phyloP scores from a whole-genome alignment of 208 protist genomes.

The Leishmania amazonensis region DNA sequence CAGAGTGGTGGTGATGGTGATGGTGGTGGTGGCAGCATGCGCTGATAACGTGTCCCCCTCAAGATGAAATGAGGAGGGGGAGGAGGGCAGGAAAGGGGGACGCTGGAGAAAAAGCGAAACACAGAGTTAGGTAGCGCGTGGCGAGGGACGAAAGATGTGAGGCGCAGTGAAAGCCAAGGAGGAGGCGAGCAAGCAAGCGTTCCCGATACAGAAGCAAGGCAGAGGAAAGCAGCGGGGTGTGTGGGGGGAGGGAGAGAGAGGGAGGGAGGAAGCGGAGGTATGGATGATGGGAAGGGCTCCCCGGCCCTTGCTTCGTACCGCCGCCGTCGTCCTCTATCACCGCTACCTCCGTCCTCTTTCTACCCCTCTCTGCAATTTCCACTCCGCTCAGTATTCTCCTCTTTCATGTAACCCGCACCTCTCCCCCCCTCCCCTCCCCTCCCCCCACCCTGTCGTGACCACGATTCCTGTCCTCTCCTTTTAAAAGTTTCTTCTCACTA shows the following conservation, averaged over 20 bases:
- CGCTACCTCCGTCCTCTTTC: neutral
- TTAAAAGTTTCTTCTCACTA: neutral
- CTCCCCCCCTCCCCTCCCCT: neutral
- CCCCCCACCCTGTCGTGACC: neutral
- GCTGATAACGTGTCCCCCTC: neutral
- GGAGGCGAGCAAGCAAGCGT: neutral
- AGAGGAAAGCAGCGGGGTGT: neutral
- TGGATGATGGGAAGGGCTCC: neutral
- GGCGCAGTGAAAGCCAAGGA: neutral
- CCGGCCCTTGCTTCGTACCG: neutral
- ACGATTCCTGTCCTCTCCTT: neutral
- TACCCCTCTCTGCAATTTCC: slow-evolving; percentile 5
- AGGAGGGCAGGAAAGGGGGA: neutral
- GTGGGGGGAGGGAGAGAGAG: neutral
- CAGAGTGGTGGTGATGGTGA: neutral
- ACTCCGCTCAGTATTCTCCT: neutral
- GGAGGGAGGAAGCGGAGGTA: neutral
- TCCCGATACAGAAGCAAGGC: neutral
- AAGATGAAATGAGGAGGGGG: neutral
- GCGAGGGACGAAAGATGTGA: neutral
- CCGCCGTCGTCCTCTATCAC: neutral
- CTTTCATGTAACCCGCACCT: neutral
- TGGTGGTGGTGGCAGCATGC: neutral
- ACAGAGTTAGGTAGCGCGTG: neutral
- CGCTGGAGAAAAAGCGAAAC: neutral